Conservation (phyloP, 2,329 filamentous ascomycete species). For the Nigrospora osmanthi region DNA sequence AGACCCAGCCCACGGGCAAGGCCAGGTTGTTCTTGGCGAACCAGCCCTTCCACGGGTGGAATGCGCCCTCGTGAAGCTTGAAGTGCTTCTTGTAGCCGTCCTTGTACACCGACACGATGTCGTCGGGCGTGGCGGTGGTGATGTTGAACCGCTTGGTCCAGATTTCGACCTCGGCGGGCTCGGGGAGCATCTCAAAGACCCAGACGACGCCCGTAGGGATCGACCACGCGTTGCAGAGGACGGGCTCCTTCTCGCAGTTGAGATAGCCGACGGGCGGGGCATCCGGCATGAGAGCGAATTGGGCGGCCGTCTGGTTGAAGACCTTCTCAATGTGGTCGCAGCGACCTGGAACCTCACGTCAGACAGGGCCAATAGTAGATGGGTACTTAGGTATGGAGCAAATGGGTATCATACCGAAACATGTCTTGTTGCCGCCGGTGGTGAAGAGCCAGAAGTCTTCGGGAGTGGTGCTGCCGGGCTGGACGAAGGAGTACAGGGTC, state of each 20-base stretch:
- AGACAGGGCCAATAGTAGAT: slow-evolving; percentile 8
- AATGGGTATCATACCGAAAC: slow-evolving; percentile 45
- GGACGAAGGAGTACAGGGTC: slow-evolving; percentile 54
- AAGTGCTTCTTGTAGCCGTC: slow-evolving; percentile 34
- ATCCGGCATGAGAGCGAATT: slow-evolving; percentile 52
- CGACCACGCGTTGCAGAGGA: slow-evolving; percentile 70
- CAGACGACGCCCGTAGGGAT: slow-evolving; percentile 57
- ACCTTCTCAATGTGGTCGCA: slow-evolving; percentile 58
- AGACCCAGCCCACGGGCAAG: slow-evolving; percentile 57
- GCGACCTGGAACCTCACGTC: slow-evolving; percentile 37
- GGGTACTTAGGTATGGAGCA: background rate
- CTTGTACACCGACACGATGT: slow-evolving; percentile 54
- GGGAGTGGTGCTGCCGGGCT: slow-evolving; percentile 49
- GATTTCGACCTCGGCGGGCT: slow-evolving; percentile 55
- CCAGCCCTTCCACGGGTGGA: slow-evolving; percentile 69
- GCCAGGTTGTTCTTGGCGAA: slow-evolving; percentile 55
- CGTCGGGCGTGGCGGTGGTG: slow-evolving; percentile 57
- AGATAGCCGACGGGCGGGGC: slow-evolving; percentile 61
- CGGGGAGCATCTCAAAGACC: slow-evolving; percentile 59
- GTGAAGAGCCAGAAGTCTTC: slow-evolving; percentile 72
- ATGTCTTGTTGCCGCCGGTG: slow-evolving; percentile 72
- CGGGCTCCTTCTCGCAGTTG: slow-evolving; percentile 66
- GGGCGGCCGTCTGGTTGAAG: slow-evolving; percentile 56
- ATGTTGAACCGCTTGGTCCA: slow-evolving; percentile 61
- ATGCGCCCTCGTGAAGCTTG: slow-evolving; percentile 50